Evolutionary conservation across 352 stramenopile species (phyloP), one percentile per base, ranked within the genome.

Genomic region (Pythium rhizo-oryzae): DNA sequence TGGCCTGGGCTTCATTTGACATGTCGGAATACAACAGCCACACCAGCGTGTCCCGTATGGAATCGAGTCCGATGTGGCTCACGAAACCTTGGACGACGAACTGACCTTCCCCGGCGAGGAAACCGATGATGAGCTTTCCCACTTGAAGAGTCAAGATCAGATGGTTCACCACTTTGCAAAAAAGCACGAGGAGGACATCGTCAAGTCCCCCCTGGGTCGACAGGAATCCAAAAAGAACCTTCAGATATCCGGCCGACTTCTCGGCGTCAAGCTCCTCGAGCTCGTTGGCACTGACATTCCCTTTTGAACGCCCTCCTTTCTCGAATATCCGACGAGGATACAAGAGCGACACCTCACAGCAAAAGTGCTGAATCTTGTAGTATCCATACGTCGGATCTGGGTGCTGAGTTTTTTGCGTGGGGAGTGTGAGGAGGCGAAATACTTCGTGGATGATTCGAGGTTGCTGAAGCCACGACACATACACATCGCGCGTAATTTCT

Each of bases 21-120:
- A 96, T 87, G 58, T 96, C 88, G 11, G 85, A 92, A 58, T 96
- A 96, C 23, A 96, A 60, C 19, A 96, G 54, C 88, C 88, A 96
- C 37, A 96, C 88, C 16, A 93, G 50, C 50, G 81, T 92, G 51
- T 96, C 88, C 25, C 82, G 83, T 70, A 96, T 91, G 13, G 88
- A 94, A 73, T 96, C 88, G 8, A 93, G 68, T 1, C 88, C 88
- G 43, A 96, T 90, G 74, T 96, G 88, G 25, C 75, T 87, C 19
- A 96, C 83, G 21, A 96, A 64, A 76, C 84, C 91, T 33, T 87
- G 83, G 3, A 96, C 77, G 47, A 92, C 75, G 62, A 85, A 90
- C 24, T 80, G 68, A 24, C 84, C 87, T 68, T 96, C 85, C 16
- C 79, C 66, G 18, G 82, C 82, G 13, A 96, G 66, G 37, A 96